Evolutionary conservation across 2,329 filamentous ascomycete species (phyloP), one percentile per base, ranked within the genome.

Genomic region (Geoglossum cookeanum): DNA sequence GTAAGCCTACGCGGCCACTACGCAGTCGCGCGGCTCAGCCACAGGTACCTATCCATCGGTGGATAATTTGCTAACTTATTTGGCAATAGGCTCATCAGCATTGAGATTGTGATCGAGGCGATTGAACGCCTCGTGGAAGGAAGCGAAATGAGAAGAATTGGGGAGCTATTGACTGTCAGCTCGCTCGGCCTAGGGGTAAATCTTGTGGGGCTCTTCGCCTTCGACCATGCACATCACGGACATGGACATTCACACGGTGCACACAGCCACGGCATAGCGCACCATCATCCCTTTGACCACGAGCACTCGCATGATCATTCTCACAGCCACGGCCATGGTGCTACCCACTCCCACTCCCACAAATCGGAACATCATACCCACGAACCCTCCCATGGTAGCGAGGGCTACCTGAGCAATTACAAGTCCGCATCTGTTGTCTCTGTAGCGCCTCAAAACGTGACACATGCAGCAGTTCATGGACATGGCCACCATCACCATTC

Each of bases 101-200:
- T 97, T 27, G 92, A 98, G 68, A 98, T 98, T 65, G 85, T 94
- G 63, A 91, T 94, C 64, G 92, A 98, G 70, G 92, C 91, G 0
- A 81, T 91, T 58, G 91, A 97, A 68, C 77, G 92, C 59, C 77
- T 98, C 13, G 79, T 85, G 64, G 87, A 92, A 60, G 89, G 89
- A 3, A 83, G 83, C 57, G 80, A 94, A 68, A 85, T 94, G 55
- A 85, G 89, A 63, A 78, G 91, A 54, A 76, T 98, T 0, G 79
- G 83, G 47, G 92, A 98, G 71, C 77, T 98, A 30, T 81, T 98
- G 55, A 76, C 92, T 6, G 91, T 98, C 57, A 96, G 90, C 67
- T 80, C 84, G 27, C 75, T 94, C 30, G 92, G 92, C 3, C 76
- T 98, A 58, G 68, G 87, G 1, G 91, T 98, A 55, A 98, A 98